Percentiles rank a stretch among this genome's conserved stretches.
phyloP scores from a whole-genome alignment of 306 rosid species.

The Dalbergia oliveri region DNA sequence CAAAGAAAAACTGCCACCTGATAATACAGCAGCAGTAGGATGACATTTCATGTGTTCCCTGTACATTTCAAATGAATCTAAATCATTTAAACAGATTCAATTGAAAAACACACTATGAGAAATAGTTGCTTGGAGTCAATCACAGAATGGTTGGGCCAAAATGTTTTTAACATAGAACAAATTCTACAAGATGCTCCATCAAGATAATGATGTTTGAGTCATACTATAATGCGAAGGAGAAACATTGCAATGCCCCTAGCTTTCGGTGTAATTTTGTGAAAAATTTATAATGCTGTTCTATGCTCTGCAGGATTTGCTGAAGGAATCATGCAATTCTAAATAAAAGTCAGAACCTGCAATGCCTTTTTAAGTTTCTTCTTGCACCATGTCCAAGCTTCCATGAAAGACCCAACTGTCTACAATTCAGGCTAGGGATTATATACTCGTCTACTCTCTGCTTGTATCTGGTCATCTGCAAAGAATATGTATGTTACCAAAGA shows the following conservation, averaged over 20 bases:
- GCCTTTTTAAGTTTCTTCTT: conserved; percentile 49
- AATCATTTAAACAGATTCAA: conserved; percentile 22
- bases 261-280: background rate
- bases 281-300: conserved; percentile 16
- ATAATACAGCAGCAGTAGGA: conserved; percentile 54
- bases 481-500: conserved; percentile 25
- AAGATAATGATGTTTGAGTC: conserved; percentile 7
- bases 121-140: conserved; percentile 11
- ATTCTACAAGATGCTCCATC: conserved; percentile 25
- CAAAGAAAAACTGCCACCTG: conserved; percentile 61
- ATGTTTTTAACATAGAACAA: background rate
- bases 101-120: conserved; percentile 5
- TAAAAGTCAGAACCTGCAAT: conserved; percentile 30
- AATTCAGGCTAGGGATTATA: conserved; percentile 41
- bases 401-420: conserved; percentile 44
- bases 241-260: conserved; percentile 3
- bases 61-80: conserved; percentile 36
- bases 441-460: conserved; percentile 45
- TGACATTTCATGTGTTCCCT: conserved; percentile 54
- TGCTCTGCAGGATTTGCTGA: conserved; percentile 6
- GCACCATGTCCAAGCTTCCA: conserved; percentile 44
- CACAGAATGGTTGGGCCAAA: conserved; percentile 1
- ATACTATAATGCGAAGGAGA: background rate
- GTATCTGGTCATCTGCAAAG: conserved; percentile 50
- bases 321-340: conserved; percentile 30